phyloP scores from a whole-genome alignment of 208 protist genomes.

The Crithidia expoeki region DNA sequence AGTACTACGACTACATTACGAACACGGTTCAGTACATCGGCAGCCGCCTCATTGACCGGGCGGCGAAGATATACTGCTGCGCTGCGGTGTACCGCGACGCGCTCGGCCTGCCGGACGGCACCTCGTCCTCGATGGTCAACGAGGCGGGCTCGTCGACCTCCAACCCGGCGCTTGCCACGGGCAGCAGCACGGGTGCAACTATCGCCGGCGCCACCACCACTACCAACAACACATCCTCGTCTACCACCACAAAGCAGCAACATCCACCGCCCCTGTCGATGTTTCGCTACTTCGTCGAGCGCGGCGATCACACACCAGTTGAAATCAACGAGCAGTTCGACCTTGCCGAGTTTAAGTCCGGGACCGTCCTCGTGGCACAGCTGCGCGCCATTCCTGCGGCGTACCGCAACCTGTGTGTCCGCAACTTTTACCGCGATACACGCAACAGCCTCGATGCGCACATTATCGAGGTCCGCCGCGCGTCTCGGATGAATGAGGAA shows the following conservation, averaged over 20 bases:
- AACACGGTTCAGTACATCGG: constrained; percentile 63
- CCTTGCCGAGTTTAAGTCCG: constrained; percentile 32
- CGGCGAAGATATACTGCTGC: constrained; percentile 42
- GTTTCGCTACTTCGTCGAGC: constrained; percentile 57
- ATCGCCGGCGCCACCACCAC: neutral
- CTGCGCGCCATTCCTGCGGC: constrained; percentile 36
- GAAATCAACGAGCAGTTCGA: constrained; percentile 40
- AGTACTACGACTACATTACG: constrained; percentile 72
- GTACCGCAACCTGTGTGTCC: constrained; percentile 35
- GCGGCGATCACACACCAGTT: constrained; percentile 14
- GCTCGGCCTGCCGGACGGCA: constrained; percentile 29
- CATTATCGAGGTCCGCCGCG: constrained; percentile 46
- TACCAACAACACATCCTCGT: neutral
- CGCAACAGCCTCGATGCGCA: constrained; percentile 38
- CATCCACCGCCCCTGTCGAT: constrained; percentile 19
- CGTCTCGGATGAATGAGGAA: constrained; percentile 32
- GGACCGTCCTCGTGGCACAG: constrained; percentile 63
- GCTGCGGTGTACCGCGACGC: constrained; percentile 42
- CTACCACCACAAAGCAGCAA: neutral
- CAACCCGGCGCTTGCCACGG: neutral
- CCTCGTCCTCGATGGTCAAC: neutral
- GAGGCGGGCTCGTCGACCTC: neutral
- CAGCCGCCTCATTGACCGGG: constrained; percentile 50
- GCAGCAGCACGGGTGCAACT: neutral
- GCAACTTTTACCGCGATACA: constrained; percentile 46